Base-by-base conservation (phyloP, 2,329 filamentous ascomycete genomes). In the Colletotrichum orbiculare region DNA sequence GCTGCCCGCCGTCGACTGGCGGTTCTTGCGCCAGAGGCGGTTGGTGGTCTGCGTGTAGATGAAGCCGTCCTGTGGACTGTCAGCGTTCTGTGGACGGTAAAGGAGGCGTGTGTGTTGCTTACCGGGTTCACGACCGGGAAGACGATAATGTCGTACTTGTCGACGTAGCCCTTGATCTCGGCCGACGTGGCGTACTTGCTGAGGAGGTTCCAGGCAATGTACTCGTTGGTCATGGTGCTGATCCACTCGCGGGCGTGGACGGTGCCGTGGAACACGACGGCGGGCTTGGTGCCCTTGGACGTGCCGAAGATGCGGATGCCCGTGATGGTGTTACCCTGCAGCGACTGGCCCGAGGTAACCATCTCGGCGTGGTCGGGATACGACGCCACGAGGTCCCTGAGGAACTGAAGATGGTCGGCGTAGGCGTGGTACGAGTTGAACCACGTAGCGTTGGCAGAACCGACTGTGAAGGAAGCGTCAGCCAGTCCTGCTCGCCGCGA, bases 91-190 rank as follows among this genome's bases (percentile, higher is more conserved):
- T 17, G 15, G 15, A 17, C 15, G 15, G 15, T 17, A 17, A 17
- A 17, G 15, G 15, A 25, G 17, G 17, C 17, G 17, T 25, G 25
- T 4, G 25, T 17, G 39, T 4, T 7, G 53, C 73, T 64, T 69
- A 79, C 79, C 1, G 84, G 84, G 70, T 87, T 86, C 42, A 83
- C 82, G 39, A 85, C 73, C 3, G 83, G 81, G 68, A 85, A 78
- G 68, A 89, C 83, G 76, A 85, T 89, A 73, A 86, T 85, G 77
- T 89, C 87, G 72, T 85, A 87, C 54, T 79, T 82, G 73, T 87
- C 79, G 53, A 87, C 78, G 68, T 83, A 82, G 3, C 72, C 71
- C 50, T 74, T 76, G 45, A 79, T 70, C 12, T 75, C 71, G 39
- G 74, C 68, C 12, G 68, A 54, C 11, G 64, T 38, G 41, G 60